phyloP scores from a whole-genome alignment of 2,329 filamentous ascomycete genomes.

The Neophaeococcomyces aloes region DNA sequence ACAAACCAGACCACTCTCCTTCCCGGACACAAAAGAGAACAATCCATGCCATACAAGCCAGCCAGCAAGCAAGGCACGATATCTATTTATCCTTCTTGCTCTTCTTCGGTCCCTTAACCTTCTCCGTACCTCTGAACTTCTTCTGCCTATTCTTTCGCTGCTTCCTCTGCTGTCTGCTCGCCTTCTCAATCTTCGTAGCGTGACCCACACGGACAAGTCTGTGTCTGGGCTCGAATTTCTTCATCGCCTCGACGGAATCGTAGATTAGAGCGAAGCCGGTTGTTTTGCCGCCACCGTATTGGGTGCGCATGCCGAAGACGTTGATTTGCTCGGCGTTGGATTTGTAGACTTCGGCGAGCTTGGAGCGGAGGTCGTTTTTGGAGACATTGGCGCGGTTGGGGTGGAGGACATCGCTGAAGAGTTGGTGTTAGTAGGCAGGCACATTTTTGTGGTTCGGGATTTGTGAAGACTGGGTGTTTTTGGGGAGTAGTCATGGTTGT shows the following conservation, averaged over 20 bases:
- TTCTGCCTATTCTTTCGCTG: slow-evolving; percentile 99
- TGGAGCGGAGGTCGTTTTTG: slow-evolving; percentile 95
- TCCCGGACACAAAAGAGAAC: too few relatives aligned
- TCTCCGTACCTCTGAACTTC: slow-evolving; percentile 94
- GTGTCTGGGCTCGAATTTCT: slow-evolving; percentile 99
- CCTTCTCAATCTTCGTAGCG: slow-evolving; percentile 91
- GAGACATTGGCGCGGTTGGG: slow-evolving; percentile 96
- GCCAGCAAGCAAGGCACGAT: slow-evolving; percentile 7
- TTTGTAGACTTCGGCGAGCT: slow-evolving; percentile 96
- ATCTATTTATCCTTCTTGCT: slow-evolving; percentile 59
- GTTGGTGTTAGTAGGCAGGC: background rate
- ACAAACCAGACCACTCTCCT: too few relatives aligned
- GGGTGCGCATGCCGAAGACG: slow-evolving; percentile 96
- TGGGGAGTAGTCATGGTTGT: background rate
- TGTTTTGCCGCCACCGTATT: slow-evolving; percentile 99
- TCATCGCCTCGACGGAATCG: slow-evolving; percentile 95
- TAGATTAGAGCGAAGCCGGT: slow-evolving; percentile 98
- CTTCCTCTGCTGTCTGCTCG: slow-evolving; percentile 99
- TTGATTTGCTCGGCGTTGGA: slow-evolving; percentile 93
- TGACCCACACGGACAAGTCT: slow-evolving; percentile 87
- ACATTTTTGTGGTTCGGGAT: too few relatives aligned
- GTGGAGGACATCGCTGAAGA: slow-evolving; percentile 90
- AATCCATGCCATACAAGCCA: too few relatives aligned
- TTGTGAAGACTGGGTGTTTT: background rate
- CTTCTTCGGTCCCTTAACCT: slow-evolving; percentile 98